Evolutionary conservation across 1,139 yeast genomes (phyloP).

Genomic region (Nakaseomyces bracarensis): DNA sequence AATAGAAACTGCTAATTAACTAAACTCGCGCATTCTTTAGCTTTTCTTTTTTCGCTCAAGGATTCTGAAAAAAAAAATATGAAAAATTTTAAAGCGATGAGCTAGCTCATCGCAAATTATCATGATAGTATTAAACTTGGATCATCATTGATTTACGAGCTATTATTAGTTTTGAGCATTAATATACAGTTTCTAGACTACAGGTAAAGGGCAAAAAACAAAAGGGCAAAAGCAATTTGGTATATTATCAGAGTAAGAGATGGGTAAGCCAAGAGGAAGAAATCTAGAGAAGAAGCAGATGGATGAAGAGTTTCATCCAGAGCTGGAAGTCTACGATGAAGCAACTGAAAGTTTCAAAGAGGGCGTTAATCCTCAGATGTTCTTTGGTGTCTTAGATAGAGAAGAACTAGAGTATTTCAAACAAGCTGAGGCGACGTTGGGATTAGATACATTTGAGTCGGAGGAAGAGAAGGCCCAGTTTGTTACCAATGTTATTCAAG

Average conservation of each 20-base stretch:
- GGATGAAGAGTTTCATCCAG: slow-evolving; percentile 24
- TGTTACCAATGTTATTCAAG: slow-evolving; percentile 71
- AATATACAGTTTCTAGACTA: too few relatives aligned
- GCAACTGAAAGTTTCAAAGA: slow-evolving; percentile 1
- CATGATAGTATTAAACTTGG: too few relatives aligned
- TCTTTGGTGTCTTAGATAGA: slow-evolving; percentile 80
- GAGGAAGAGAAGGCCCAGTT: slow-evolving; percentile 69
- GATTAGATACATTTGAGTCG: slow-evolving; percentile 68
- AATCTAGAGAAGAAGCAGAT: slow-evolving; percentile 43
- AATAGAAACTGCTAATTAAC: too few relatives aligned
- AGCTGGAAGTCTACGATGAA: slow-evolving; percentile 7
- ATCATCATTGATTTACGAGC: too few relatives aligned
- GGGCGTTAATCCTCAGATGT: slow-evolving; percentile 37
- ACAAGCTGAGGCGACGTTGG: slow-evolving; percentile 80
- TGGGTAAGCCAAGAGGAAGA: slow-evolving; percentile 59
- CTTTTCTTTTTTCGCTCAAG: neutral
- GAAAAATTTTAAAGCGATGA: slow-evolving; percentile 1
- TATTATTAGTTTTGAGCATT: too few relatives aligned
- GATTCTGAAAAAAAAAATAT: neutral
- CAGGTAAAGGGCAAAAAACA: too few relatives aligned
- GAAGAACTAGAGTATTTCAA: slow-evolving; percentile 84
- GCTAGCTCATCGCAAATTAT: slow-evolving; percentile 1
- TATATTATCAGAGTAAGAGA: too few relatives aligned
- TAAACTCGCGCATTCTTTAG: neutral
- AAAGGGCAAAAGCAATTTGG: too few relatives aligned